Base-by-base conservation (phyloP, 2,329 filamentous ascomycete genomes). In the Pochonia chlamydosporia region DNA sequence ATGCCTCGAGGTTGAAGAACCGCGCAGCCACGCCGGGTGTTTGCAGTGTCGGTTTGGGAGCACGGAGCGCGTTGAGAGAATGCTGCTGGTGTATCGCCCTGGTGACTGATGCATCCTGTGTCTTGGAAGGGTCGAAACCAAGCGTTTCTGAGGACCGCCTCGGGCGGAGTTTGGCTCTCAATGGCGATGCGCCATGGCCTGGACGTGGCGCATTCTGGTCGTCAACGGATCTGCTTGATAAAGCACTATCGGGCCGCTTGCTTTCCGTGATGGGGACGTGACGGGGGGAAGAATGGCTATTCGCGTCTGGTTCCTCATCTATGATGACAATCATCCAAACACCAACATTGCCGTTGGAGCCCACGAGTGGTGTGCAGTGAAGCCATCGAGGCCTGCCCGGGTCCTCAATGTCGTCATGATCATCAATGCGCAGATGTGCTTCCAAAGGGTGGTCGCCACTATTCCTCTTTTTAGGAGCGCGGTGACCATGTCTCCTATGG, bases 281-380 rank as follows among this genome's bases (percentile, higher is more conserved):
- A 4, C 35, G 43, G 11, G 36, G 31, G 8, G 25, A 9, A 11
- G 20, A 14, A 14, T 28, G 44, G 24, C 31, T 24, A 13, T 18
- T 20, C 16, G 41, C 40, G 10, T 46, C 35, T 21, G 43, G 13
- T 14, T 85, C 81, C 44, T 82, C 81, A 54, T 89, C 83, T 7
- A 88, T 79, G 13, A 90, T 74, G 0, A 89, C 75, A 13, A 89
- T 73, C 82, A 89, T 87, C 86, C 85, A 90, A 2, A 89, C 84
- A 16, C 86, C 86, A 1, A 90, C 79, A 7, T 76, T 71, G 4
- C 82, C 81, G 51, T 81, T 82, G 46, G 74, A 73, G 3, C 84
- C 85, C 3, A 85, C 64, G 3, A 90, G 67, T 3, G 86, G 85
- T 18, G 85, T 89, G 61, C 84, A 87, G 62, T 90, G 86, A 45